Conservation (phyloP, 306 rosid genomes). For the Glycine soja region DNA sequence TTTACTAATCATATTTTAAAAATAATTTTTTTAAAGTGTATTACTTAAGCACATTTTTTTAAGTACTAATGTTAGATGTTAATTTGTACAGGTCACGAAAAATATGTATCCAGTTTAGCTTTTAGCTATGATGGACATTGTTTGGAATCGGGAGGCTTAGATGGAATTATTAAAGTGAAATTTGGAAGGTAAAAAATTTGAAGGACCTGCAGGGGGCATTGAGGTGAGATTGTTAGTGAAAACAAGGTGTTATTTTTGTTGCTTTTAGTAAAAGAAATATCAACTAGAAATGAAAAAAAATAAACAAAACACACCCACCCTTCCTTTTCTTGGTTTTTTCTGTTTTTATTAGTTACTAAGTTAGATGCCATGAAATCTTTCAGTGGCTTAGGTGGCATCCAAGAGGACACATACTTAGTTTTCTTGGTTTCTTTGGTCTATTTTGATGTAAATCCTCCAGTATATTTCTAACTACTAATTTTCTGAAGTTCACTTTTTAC, state of each 20-base stretch:
- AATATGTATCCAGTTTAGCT: conserved; percentile 77
- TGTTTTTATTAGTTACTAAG: conserved; percentile 19
- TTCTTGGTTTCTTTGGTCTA: too few relatives aligned
- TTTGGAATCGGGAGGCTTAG: conserved; percentile 86
- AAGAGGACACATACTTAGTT: conserved; percentile 77
- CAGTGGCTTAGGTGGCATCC: conserved; percentile 99
- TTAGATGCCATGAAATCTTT: conserved; percentile 46
- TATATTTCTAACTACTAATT: too few relatives aligned
- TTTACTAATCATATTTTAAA: too few relatives aligned
- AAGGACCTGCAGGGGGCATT: conserved; percentile 83
- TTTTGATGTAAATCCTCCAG: too few relatives aligned
- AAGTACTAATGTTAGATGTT: too few relatives aligned
- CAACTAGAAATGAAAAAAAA: not conserved
- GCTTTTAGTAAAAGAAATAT: not conserved
- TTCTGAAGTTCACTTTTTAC: too few relatives aligned
- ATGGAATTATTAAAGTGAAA: conserved; percentile 72
- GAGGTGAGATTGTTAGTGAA: conserved; percentile 52
- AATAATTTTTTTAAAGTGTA: too few relatives aligned
- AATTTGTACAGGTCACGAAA: conserved; percentile 74
- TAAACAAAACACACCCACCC: not conserved
- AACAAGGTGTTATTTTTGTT: not conserved
- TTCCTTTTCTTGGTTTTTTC: not conserved
- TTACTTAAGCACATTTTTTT: too few relatives aligned
- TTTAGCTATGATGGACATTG: conserved; percentile 82
- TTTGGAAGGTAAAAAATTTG: conserved; percentile 59